A percentile compares a stretch with the other conserved stretches of the same genome.
Conservation (phyloP, 306 rosid species). For the Vigna reflexopilosa region DNA sequence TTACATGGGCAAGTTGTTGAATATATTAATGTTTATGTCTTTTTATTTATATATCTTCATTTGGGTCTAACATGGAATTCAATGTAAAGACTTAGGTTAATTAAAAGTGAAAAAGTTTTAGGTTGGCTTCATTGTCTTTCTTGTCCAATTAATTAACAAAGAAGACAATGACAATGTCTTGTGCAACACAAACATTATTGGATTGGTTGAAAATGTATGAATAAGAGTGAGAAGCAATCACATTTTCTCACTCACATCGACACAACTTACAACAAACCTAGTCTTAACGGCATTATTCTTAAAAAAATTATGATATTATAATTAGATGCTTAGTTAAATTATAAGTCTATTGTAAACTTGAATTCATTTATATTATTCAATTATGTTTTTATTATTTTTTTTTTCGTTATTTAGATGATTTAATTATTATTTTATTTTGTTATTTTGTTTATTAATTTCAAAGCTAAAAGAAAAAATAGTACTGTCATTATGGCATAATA, state of each 20-base stretch:
- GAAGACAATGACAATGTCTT: slow-evolving; percentile 30
- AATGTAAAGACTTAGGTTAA: slow-evolving; percentile 19
- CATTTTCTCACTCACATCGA: slow-evolving; percentile 34
- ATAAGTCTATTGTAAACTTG: too few species aligned
- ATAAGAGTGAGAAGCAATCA: background rate
- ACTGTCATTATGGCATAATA: too few species aligned
- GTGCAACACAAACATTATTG: slow-evolving; percentile 20
- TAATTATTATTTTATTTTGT: too few species aligned
- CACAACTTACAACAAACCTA: slow-evolving; percentile 35
- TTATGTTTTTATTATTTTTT: too few species aligned
- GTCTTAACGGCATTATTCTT: too few species aligned
- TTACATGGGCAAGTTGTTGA: slow-evolving; percentile 35
- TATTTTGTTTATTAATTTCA: too few species aligned
- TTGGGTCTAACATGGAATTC: slow-evolving; percentile 14
- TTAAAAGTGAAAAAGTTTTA: slow-evolving; percentile 25
- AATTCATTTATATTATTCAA: too few species aligned
- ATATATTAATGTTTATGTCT: slow-evolving; percentile 33
- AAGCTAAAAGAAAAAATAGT: too few species aligned
- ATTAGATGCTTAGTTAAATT: too few species aligned
- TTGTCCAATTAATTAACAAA: background rate
- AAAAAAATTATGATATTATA: too few species aligned
- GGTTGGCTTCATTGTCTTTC: slow-evolving; percentile 24
- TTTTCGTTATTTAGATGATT: too few species aligned
- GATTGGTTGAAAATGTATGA: slow-evolving; percentile 13
- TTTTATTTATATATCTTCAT: background rate